These are phyloP conservation scores for Mrakiaceae sp. DNA, from an alignment of 1,284 basidiomycete species.

Conservation along the genomic window DNA sequence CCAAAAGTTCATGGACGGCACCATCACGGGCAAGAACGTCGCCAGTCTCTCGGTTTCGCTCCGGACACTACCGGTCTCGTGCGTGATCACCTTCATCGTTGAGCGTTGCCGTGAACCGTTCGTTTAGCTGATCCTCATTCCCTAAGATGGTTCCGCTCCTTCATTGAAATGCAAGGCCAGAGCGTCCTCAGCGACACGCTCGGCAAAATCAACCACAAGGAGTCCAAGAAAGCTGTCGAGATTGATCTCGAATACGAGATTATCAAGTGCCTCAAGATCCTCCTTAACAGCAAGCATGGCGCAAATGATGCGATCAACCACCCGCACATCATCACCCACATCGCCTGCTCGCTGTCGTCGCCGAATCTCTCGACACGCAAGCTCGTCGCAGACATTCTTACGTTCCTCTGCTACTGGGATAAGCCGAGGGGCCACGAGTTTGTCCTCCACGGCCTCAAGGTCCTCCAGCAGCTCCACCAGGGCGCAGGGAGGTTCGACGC, in stretches of 20 bases:
- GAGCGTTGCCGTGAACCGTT: not conserved
- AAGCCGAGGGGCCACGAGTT: constrained; percentile 38
- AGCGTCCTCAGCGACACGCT: constrained; percentile 75
- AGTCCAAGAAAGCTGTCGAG: constrained; percentile 44
- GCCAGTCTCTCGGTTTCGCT: constrained; percentile 66
- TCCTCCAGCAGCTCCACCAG: constrained; percentile 31
- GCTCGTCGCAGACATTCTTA: constrained; percentile 60
- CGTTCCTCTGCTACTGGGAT: constrained; percentile 42
- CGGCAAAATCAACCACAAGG: constrained; percentile 59
- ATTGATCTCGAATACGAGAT: constrained; percentile 72
- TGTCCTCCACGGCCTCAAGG: constrained; percentile 39
- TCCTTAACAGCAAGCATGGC: constrained; percentile 62
- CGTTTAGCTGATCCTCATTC: constrained; percentile 1
- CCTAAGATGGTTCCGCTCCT: constrained; percentile 67
- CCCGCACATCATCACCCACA: constrained; percentile 64
- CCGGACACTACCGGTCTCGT: constrained; percentile 70
- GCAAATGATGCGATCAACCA: constrained; percentile 69
- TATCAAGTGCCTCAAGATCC: constrained; percentile 73
- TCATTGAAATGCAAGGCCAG: constrained; percentile 65
- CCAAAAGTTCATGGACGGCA: constrained; percentile 74
- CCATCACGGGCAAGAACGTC: constrained; percentile 70
- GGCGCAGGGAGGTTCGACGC: constrained; percentile 55
- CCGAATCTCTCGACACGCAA: constrained; percentile 71
- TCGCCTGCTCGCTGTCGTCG: constrained; percentile 74
- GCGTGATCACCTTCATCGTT: constrained; percentile 26